Conservation (phyloP, 352 stramenopile genomes). For the Discostella stelligera region DNA sequence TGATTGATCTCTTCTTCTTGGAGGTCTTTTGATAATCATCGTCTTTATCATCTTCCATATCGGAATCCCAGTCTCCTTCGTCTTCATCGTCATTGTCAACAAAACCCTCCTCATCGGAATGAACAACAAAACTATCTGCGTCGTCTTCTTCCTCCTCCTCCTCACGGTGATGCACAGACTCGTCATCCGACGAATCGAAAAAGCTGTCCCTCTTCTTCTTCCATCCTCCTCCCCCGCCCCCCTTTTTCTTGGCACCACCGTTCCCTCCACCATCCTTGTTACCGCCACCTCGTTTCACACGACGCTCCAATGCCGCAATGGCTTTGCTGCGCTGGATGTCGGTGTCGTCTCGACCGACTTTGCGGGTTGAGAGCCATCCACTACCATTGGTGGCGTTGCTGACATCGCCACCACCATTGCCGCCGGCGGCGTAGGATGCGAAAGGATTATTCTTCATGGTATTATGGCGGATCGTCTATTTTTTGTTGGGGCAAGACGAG, state of each 20-base stretch:
- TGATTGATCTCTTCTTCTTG: constrained; percentile 11
- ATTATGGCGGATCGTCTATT: too few relatives aligned
- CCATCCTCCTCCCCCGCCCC: background rate
- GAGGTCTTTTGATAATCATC: constrained; percentile 8
- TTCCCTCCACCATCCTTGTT: too few relatives aligned
- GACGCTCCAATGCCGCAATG: constrained; percentile 36
- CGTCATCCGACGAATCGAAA: constrained; percentile 1
- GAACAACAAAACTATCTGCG: constrained; percentile 41
- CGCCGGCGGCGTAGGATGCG: constrained; percentile 25
- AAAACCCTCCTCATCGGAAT: constrained; percentile 31
- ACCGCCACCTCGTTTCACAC: constrained; percentile 8
- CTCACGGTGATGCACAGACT: background rate
- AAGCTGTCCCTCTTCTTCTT: constrained; percentile 6
- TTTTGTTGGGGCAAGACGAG: too few relatives aligned
- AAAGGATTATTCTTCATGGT: constrained; percentile 39
- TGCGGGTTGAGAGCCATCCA: constrained; percentile 67
- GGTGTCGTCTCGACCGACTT: constrained; percentile 55
- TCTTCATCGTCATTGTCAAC: constrained; percentile 44
- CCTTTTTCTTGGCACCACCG: background rate
- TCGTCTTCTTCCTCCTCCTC: constrained; percentile 22
- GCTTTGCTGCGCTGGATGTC: constrained; percentile 40
- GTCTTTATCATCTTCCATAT: constrained; percentile 47
- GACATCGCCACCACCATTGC: background rate
- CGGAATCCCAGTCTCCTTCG: constrained; percentile 49
- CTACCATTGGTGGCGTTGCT: constrained; percentile 1